Percentiles rank a stretch among this genome's conserved stretches.
Evolutionary conservation across 768 basidiomycete species (phyloP).

Genomic region (Tephrocybe sp.): DNA sequence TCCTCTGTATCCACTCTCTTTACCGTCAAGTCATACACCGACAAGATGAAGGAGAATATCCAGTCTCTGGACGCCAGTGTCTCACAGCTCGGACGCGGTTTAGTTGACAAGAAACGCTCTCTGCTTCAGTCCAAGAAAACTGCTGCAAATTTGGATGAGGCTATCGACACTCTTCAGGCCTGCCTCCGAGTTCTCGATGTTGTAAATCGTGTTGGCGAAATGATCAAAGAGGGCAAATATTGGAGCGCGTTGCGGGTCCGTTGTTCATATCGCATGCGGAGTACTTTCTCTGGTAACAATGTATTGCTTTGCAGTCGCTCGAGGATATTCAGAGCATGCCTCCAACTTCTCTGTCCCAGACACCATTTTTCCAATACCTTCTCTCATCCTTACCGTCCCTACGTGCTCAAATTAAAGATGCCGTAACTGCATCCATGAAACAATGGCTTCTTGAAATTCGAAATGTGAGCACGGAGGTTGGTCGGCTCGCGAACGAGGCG

Average conservation of each 20-base stretch:
- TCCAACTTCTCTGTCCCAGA: conserved; percentile 84
- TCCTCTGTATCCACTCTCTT: conserved; percentile 95
- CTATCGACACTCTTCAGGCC: conserved; percentile 92
- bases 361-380: conserved; percentile 90
- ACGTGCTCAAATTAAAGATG: conserved; percentile 85
- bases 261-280: conserved; percentile 32
- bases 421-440: conserved; percentile 92
- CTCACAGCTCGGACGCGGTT: conserved; percentile 78
- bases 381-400: conserved; percentile 89
- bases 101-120: conserved; percentile 92
- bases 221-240: conserved; percentile 92
- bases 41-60: conserved; percentile 89
- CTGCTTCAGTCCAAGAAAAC: conserved; percentile 90
- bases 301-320: conserved; percentile 62
- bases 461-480: conserved; percentile 83
- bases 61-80: conserved; percentile 86
- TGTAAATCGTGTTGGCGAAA: conserved; percentile 86
- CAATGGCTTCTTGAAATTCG: conserved; percentile 96
- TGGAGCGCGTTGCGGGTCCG: conserved; percentile 95
- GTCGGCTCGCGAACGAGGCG: conserved; percentile 80
- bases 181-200: conserved; percentile 91
- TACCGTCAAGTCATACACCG: conserved; percentile 94
- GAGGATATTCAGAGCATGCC: conserved; percentile 94
- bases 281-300: conserved; percentile 29
- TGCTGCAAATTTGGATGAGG: conserved; percentile 92